Evolutionary conservation across 1,284 basidiomycete genomes (phyloP), one percentile per base, ranked within the genome.

Genomic region (Pseudozyma tsukubaensis): DNA sequence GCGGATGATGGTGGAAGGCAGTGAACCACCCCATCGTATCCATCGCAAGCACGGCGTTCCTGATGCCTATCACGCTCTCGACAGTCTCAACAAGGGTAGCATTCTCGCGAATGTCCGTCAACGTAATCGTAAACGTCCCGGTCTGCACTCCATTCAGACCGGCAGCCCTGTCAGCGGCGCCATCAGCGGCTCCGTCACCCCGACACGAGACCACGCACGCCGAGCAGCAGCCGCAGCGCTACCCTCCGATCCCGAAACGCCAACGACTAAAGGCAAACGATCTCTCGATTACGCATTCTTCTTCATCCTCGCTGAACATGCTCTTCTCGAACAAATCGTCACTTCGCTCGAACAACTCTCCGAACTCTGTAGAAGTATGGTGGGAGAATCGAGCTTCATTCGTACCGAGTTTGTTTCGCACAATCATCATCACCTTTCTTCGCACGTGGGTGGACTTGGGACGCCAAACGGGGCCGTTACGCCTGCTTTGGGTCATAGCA

Each of bases 301-400:
- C 19, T 83, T 76, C 56, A 50, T 81, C 36, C 69, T 83, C 34
- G 75, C 81, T 3, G 82, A 83, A 48, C 82, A 83, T 34, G 63
- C 72, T 3, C 44, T 81, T n/a, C 55, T 83, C 2, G 62, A 70
- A 8, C 72, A 80, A 47, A 69, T 83, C 12, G 69, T 78, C 12
- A 51, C 37, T 1, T 72, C 71, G 32, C 42, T 81, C 12, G 80
- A 83, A 42, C 50, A 36, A 3, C 49, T 83, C 14, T 43, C 81
- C 12, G 64, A 71, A 29, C 56, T 77, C 50, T 77, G 72, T n/a
- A 69, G 79, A 16, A 47, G 48, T 24, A 69, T 83, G 58, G 70
- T 81, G 9, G 82, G 82, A 13, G 79, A 81, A 35, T 58, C 77
- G 35, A 76, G 66, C 18, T 70, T 83, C 47, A 32, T 83, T 9